Conservation (phyloP, 176 grass and related monocot genomes). For the Oryza nivara region DNA sequence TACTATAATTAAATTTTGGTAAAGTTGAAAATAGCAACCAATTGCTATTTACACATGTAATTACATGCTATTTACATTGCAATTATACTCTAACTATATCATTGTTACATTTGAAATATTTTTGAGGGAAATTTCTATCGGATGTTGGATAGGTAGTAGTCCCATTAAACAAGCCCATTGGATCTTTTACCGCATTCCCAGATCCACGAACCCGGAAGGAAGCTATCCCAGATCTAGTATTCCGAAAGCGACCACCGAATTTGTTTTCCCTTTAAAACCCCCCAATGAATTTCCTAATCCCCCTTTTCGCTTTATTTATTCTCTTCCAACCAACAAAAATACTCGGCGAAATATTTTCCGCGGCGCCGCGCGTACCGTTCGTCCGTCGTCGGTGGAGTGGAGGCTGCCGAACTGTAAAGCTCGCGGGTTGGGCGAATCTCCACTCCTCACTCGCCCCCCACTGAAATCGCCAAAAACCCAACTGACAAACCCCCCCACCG, state of each 20-base stretch:
- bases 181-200: not conserved
- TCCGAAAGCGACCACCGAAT: not conserved
- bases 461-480: conserved; percentile 19
- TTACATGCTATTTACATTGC: too few species aligned
- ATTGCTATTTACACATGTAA: too few species aligned
- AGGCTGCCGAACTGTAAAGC: conserved; percentile 12
- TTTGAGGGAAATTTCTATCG: too few species aligned
- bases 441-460: conserved; percentile 19
- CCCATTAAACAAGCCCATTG: not conserved
- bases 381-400: conserved; percentile 41
- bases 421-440: conserved; percentile 33
- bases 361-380: not conserved
- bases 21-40: too few species aligned
- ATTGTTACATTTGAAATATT: too few species aligned
- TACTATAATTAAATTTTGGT: too few species aligned
- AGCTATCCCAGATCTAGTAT: conserved; percentile 20
- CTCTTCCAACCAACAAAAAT: conserved; percentile 13
- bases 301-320: conserved; percentile 43
- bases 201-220: conserved; percentile 14
- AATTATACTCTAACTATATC: too few species aligned
- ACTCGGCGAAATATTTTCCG: not conserved
- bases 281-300: too few species aligned
- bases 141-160: too few species aligned
- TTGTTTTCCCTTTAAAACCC: not conserved
- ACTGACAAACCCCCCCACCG: conserved; percentile 24